These are phyloP conservation scores for Eucalyptus rudis DNA, from an alignment of 345 rosid species.

Conservation along the genomic window DNA sequence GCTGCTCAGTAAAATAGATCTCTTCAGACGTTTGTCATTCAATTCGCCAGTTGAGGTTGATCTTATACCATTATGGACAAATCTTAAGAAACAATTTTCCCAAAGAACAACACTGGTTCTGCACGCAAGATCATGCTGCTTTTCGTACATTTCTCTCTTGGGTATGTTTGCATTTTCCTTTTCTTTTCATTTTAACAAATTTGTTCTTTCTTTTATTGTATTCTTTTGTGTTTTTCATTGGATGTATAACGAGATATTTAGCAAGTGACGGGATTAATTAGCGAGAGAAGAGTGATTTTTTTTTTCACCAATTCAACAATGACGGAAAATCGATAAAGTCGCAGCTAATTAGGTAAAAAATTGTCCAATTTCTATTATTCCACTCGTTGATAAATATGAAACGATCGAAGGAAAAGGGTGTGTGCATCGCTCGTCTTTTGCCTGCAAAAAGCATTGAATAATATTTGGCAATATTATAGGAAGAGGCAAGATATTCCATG, in stretches of 20 bases:
- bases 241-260: neutral
- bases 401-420: neutral
- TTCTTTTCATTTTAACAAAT: neutral
- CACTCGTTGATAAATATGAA: neutral
- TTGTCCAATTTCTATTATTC: neutral
- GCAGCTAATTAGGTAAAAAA: neutral
- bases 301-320: neutral
- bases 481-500: neutral
- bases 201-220: neutral
- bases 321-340: neutral
- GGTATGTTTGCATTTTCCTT: neutral
- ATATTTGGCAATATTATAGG: neutral
- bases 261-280: neutral
- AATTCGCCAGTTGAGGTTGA: neutral
- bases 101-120: neutral
- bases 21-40: neutral
- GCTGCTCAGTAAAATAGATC: neutral
- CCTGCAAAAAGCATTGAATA: neutral
- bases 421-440: neutral
- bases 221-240: neutral
- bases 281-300: neutral
- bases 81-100: neutral
- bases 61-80: neutral
- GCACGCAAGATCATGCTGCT: neutral
- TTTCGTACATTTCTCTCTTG: neutral